A percentile compares a stretch with the other conserved stretches of the same genome.
Evolutionary conservation across 352 stramenopile species (phyloP).

Genomic region (Pythium brachiatum): DNA sequence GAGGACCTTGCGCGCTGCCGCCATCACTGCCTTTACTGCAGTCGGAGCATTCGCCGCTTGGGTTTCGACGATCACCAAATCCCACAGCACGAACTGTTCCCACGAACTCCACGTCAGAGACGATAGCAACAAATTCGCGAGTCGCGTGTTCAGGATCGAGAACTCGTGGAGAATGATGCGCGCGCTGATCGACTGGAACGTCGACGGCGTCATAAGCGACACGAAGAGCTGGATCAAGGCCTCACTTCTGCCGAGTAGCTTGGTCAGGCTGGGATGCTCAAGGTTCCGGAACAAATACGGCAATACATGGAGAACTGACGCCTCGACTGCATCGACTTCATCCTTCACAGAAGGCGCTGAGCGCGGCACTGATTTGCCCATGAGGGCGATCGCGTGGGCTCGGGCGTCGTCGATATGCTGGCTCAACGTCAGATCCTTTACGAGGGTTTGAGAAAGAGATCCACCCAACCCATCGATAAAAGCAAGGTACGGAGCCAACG

Average conservation of each 20-base stretch:
- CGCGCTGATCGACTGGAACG: slow-evolving; percentile 54
- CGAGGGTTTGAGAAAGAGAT: slow-evolving; percentile 43
- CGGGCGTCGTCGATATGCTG: slow-evolving; percentile 81
- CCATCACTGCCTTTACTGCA: slow-evolving; percentile 53
- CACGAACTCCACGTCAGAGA: slow-evolving; percentile 82
- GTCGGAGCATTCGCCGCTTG: slow-evolving; percentile 36
- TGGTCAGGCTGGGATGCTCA: slow-evolving; percentile 56
- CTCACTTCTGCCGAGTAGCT: slow-evolving; percentile 62
- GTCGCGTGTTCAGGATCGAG: slow-evolving; percentile 60
- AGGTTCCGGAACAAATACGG: slow-evolving; percentile 74
- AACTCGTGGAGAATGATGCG: slow-evolving; percentile 77
- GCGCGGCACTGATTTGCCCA: slow-evolving; percentile 32
- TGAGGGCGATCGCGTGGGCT: slow-evolving; percentile 51
- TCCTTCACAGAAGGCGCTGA: slow-evolving; percentile 27
- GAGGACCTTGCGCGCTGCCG: slow-evolving; percentile 71
- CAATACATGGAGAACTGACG: slow-evolving; percentile 48
- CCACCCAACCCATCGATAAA: slow-evolving; percentile 59
- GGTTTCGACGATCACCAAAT: slow-evolving; percentile 68
- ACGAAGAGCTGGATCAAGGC: slow-evolving; percentile 66
- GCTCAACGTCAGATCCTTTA: slow-evolving; percentile 70
- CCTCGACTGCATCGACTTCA: slow-evolving; percentile 66
- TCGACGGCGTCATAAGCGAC: slow-evolving; percentile 54
- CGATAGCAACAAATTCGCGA: slow-evolving; percentile 68
- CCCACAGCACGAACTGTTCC: slow-evolving; percentile 81
- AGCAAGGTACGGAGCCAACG: slow-evolving; percentile 57